Percentiles rank a stretch among this genome's conserved stretches.
These are phyloP conservation scores for Albizia julibrissin DNA, from an alignment of 306 rosid species.

Conservation along the genomic window DNA sequence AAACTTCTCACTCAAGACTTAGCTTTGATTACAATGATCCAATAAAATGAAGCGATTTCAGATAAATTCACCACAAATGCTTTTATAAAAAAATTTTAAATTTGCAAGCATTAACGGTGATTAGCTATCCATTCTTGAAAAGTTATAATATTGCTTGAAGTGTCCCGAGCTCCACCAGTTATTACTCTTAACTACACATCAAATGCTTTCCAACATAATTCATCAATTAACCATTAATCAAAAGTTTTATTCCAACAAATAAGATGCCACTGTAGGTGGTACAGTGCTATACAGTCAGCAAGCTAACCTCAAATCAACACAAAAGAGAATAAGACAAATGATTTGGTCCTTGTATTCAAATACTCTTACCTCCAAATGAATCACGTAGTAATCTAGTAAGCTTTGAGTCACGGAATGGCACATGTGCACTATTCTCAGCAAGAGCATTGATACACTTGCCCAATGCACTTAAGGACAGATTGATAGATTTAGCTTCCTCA, in stretches of 20 bases:
- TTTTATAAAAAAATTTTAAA: constrained; percentile 4
- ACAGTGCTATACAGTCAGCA: neutral
- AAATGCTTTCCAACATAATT: constrained; percentile 1
- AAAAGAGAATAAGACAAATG: constrained; percentile 12
- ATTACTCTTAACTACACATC: neutral
- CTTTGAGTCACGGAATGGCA: constrained; percentile 99
- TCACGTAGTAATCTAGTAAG: constrained; percentile 91
- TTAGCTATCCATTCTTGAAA: constrained; percentile 7
- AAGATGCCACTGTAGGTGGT: constrained; percentile 19
- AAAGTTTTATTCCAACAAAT: neutral
- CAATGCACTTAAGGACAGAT: constrained; percentile 92
- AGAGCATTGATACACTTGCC: constrained; percentile 96
- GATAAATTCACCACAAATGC: constrained; percentile 17
- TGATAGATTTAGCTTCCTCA: constrained; percentile 98
- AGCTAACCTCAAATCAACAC: neutral
- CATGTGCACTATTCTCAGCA: constrained; percentile 92
- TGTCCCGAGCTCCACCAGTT: constrained; percentile 1
- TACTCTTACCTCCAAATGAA: constrained; percentile 88
- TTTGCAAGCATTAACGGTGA: constrained; percentile 13
- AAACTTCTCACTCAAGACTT: constrained; percentile 20
- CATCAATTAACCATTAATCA: neutral
- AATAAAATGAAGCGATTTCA: constrained; percentile 10
- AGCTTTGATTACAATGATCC: constrained; percentile 18
- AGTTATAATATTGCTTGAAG: neutral
- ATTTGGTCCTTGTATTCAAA: constrained; percentile 18